These are phyloP conservation scores for Alternaria viburni DNA, from an alignment of 2,329 filamentous ascomycete genomes.

Conservation along the genomic window DNA sequence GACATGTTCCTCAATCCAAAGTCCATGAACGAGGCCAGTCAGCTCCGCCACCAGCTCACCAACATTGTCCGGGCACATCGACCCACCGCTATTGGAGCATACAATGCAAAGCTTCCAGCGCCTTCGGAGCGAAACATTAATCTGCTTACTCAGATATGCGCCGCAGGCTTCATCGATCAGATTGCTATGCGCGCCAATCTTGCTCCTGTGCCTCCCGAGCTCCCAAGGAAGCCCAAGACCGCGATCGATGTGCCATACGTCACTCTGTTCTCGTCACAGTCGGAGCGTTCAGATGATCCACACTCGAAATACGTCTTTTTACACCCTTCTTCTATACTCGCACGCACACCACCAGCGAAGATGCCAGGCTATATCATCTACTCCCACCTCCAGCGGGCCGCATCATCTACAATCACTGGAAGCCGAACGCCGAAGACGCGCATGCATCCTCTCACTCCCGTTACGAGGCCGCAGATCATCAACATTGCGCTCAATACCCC, in stretches of 20 bases:
- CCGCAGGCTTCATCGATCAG: conserved; percentile 92
- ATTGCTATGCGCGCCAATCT: conserved; percentile 90
- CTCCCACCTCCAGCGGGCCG: conserved; percentile 76
- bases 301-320: conserved; percentile 78
- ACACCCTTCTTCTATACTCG: conserved; percentile 82
- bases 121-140: conserved; percentile 70
- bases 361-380: conserved; percentile 90
- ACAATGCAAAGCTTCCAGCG: conserved; percentile 61
- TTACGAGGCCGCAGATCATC: conserved; percentile 77
- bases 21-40: conserved; percentile 82
- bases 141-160: conserved; percentile 87
- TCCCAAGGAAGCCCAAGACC: conserved; percentile 71
- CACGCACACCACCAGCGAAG: conserved; percentile 57
- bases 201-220: conserved; percentile 67
- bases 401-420: conserved; percentile 52
- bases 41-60: conserved; percentile 82
- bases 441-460: conserved; percentile 85
- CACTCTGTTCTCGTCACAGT: conserved; percentile 75
- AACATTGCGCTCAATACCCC: conserved; percentile 84
- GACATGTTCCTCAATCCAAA: conserved; percentile 87
- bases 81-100: conserved; percentile 52
- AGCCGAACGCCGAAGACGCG: conserved; percentile 66
- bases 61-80: conserved; percentile 79
- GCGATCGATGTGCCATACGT: conserved; percentile 92
- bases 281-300: conserved; percentile 51